Base-by-base conservation (phyloP, 1,284 basidiomycete species). In the Cutaneotrichosporon dermatis region DNA sequence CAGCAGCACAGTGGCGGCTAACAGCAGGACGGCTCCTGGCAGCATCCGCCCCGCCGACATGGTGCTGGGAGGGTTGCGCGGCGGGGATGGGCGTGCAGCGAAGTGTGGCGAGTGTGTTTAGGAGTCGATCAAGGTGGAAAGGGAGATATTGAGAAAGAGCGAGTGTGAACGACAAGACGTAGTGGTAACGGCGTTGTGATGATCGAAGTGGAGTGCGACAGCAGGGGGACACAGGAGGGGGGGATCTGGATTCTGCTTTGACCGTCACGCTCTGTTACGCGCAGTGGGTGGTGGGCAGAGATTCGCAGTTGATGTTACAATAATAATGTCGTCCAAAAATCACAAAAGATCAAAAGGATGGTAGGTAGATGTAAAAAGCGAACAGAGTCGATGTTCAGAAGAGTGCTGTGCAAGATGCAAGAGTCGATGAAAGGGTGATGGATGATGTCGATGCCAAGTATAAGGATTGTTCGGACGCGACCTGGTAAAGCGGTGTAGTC, bases 11-110 rank as follows among this genome's bases (percentile, higher is more conserved):
- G 89, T 86, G 1, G 90, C 89, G 40, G 82, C 76, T 57, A 90
- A 82, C 16, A 88, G 91, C 64, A 90, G 81, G 54, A 93, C 54
- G 69, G 91, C 89, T 51, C 91, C 91, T 15, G 92, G 90, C 1
- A 90, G 92, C 12, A 89, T 90, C 61, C 88, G 88, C 42, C 86
- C 67, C 15, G 70, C 68, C 76, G 76, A 77, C 58, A 58, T 68
- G 56, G 15, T 41, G 51, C 16, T 35, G n/a, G 33, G 50, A 36
- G 50, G 12, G 33, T 43, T 40, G 52, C 8, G 12, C 34, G 39
- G 52, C 43, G 42, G 57, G 34, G 5, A 37, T 15, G 16, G 25
- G 35, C 10, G 12, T 39, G n/a, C 12, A 39, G 39, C 15, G 11
- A 42, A 15, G 34, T 37, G 25, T 25, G 25, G 25, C 25, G 25